Evolutionary conservation across 1,284 basidiomycete genomes (phyloP), one percentile per base, ranked within the genome.

Genomic region (Tylopilus orsonianus): DNA sequence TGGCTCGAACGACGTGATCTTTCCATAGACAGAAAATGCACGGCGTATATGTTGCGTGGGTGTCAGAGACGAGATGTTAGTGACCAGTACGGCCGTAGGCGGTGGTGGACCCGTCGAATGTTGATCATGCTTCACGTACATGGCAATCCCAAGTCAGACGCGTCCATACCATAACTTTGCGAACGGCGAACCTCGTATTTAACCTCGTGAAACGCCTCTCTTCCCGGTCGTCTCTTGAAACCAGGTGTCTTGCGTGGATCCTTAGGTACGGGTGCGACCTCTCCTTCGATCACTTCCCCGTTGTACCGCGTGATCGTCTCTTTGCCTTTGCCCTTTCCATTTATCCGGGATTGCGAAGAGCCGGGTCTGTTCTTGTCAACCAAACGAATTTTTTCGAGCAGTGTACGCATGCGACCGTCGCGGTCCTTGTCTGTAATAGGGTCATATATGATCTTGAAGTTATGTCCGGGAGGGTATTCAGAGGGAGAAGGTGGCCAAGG

Each of bases 41-140:
- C 80, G 77, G 41, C 83, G 77, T 45, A 97, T 78, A 41, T 80
- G 73, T 41, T 77, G 71, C 29, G 79, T 81, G 1, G 87, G 80
- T 1, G 86, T 88, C 20, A 95, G 71, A 0, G 85, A 81, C 4
- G 87, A 83, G 26, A 97, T 74, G 43, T 81, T 81, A 14, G 81
- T 80, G 40, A 97, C 71, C 12, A 96, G 77, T 1, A 98, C 79
- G 3, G 83, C 79, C 0, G 83, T 80, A 0, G 88, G 83, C 0
- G 91, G 92, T n/a, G 86, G 79, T 0, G 84, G 78, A 1, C 87
- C 87, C 2, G 75, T 75, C 2, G 91, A 92, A 61, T 90, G 74
- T 23, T 72, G 68, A 66, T 97, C 93, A 72, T 87, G 85, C 87
- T 93, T 67, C 93, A 66, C 34, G 43, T 54, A 53, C 48, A 46